Evolutionary conservation across 768 basidiomycete genomes (phyloP), one percentile per base, ranked within the genome.

Genomic region (Hortiboletus flavorubellus): DNA sequence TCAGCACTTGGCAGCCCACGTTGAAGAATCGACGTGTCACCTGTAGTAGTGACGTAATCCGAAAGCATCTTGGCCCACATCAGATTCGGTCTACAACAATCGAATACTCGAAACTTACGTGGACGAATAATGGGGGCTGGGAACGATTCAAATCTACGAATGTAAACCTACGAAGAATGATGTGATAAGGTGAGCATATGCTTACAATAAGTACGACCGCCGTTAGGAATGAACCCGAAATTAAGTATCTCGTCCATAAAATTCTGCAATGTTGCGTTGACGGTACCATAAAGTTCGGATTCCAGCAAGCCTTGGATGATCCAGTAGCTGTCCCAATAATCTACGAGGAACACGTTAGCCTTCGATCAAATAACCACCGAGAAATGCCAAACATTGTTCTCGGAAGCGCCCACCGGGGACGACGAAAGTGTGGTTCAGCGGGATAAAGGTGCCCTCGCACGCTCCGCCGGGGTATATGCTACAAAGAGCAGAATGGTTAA

Each of bases 171-270:
- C 9, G 26, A 31, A 16, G 15, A 7, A 2, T 7, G 9, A 4
- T 0, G 14, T 2, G 3, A 12, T 3, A 51, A 0, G 14, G 16
- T 16, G 44, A 44, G 8, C 6, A 1, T 21, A 44, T 3, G n/a
- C 73, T 54, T 63, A 87, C 87, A 97, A 65, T 97, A 97, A 48
- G 90, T 92, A 11, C 93, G 80, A 4, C 93, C 94, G 8, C 95
- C 95, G 63, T 97, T 98, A 2, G 95, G 95, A 58, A 98, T 87
- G 74, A 97, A 98, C 0, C 94, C 95, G 63, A 90, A 83, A 23
- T 68, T 66, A 39, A 88, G 83, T 44, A 98, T 75, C 67, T 96
- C 87, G 64, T 98, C 94, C 93, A 97, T 94, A 66, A 98, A 97
- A 73, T 97, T 96, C 59, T 91, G 84, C 34, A 97, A 74, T 0